Conservation (phyloP, 306 rosid species). For the Medicago ruthenica region DNA sequence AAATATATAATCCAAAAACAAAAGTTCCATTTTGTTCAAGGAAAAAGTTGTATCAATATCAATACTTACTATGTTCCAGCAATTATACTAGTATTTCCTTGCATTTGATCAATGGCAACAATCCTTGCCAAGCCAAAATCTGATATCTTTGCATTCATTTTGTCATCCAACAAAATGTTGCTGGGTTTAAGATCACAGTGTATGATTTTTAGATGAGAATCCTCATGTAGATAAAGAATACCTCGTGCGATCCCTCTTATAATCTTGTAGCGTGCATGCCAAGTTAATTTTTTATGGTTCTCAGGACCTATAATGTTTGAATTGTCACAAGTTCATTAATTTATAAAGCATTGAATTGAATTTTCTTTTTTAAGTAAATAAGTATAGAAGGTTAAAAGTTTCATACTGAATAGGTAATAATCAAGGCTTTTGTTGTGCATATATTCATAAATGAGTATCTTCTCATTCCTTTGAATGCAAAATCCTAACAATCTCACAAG, state of each 20-base stretch:
- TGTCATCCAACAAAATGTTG: slow-evolving; percentile 38
- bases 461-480: slow-evolving; percentile 41
- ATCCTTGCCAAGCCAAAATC: slow-evolving; percentile 49
- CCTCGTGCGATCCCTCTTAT: slow-evolving; percentile 42
- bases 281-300: slow-evolving; percentile 29
- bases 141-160: slow-evolving; percentile 42
- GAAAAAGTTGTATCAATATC: not conserved
- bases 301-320: slow-evolving; percentile 20
- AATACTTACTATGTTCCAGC: slow-evolving; percentile 49
- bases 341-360: not conserved
- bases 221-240: slow-evolving; percentile 44
- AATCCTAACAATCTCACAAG: slow-evolving; percentile 44
- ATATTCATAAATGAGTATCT: slow-evolving; percentile 41
- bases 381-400: slow-evolving; percentile 26
- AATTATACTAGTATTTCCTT: slow-evolving; percentile 46
- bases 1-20: not conserved
- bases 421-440: slow-evolving; percentile 48
- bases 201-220: slow-evolving; percentile 41
- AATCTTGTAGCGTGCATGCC: slow-evolving; percentile 41
- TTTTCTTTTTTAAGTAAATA: no score
- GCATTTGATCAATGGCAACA: slow-evolving; percentile 42
- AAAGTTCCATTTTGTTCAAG: not conserved
- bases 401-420: slow-evolving; percentile 43
- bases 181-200: slow-evolving; percentile 44
- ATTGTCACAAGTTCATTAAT: not conserved